These are phyloP conservation scores for Podila minutissima DNA, from an alignment of 192 early-diverging fungal genomes.

Conservation along the genomic window DNA sequence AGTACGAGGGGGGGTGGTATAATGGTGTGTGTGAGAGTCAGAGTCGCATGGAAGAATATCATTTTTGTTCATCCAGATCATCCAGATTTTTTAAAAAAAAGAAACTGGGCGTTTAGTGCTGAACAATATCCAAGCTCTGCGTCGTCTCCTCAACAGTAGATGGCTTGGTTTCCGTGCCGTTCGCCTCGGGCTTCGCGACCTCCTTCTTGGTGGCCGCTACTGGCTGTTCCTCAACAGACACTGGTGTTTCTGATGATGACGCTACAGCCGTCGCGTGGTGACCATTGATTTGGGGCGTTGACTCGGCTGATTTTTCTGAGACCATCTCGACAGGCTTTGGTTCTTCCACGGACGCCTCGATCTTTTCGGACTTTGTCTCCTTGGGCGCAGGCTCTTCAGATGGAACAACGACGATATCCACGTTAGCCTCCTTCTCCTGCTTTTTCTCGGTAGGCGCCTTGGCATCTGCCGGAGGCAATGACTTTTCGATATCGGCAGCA, in stretches of 20 bases:
- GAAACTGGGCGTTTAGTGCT: not conserved
- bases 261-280: too few relatives aligned
- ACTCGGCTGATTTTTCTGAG: too few relatives aligned
- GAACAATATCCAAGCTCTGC: slow-evolving; percentile 1
- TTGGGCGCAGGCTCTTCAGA: slow-evolving; percentile 13
- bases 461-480: not conserved
- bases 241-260: too few relatives aligned
- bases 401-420: slow-evolving; percentile 39
- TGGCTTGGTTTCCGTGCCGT: not conserved
- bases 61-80: not conserved
- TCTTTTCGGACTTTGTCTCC: too few relatives aligned
- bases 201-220: not conserved
- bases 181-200: not conserved
- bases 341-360: too few relatives aligned
- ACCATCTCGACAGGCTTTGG: too few relatives aligned
- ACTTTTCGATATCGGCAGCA: not conserved
- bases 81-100: not conserved
- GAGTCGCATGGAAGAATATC: not conserved
- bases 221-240: not conserved
- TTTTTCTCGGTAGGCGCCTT: not conserved
- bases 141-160: not conserved
- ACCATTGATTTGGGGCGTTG: too few relatives aligned
- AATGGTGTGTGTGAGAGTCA: too few relatives aligned
- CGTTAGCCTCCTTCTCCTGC: not conserved
- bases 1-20: too few relatives aligned